A percentile compares a stretch with the other conserved stretches of the same genome.
Evolutionary conservation across 2,329 filamentous ascomycete species (phyloP).

Genomic region (Thielaviopsis euricoi): DNA sequence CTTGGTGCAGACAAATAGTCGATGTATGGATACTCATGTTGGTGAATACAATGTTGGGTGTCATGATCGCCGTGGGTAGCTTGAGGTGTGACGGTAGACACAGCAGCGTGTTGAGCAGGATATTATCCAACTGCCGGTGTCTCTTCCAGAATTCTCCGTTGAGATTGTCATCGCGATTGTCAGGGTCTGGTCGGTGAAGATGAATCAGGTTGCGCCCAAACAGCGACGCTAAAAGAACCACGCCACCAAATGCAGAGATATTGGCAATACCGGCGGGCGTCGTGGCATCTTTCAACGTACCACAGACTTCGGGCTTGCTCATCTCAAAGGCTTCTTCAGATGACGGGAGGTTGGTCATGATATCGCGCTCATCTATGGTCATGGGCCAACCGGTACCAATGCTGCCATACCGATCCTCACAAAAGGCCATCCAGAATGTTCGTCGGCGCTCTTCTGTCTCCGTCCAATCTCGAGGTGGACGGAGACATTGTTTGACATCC

Average conservation of each 20-base stretch:
- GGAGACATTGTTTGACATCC: constrained; percentile 84
- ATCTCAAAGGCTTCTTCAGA: constrained; percentile 74
- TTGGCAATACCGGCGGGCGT: constrained; percentile 54
- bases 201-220: constrained; percentile 87
- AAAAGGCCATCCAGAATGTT: constrained; percentile 92
- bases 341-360: constrained; percentile 68
- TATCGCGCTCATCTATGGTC: constrained; percentile 80
- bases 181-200: constrained; percentile 67
- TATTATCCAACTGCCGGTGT: constrained; percentile 76
- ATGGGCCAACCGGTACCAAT: constrained; percentile 97
- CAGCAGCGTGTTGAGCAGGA: constrained; percentile 72
- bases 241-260: constrained; percentile 62
- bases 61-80: constrained; percentile 55
- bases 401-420: constrained; percentile 78
- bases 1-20: constrained; percentile 93
- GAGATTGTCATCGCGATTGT: constrained; percentile 72
- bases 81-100: constrained; percentile 68
- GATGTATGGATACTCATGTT: constrained; percentile 98
- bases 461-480: constrained; percentile 79
- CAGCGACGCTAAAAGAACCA: constrained; percentile 72
- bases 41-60: constrained; percentile 77
- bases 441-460: constrained; percentile 80
- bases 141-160: constrained; percentile 94
- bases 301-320: constrained; percentile 57
- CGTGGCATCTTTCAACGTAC: constrained; percentile 53